phyloP scores from a whole-genome alignment of 352 stramenopile genomes.

The Phytophthora sp. region DNA sequence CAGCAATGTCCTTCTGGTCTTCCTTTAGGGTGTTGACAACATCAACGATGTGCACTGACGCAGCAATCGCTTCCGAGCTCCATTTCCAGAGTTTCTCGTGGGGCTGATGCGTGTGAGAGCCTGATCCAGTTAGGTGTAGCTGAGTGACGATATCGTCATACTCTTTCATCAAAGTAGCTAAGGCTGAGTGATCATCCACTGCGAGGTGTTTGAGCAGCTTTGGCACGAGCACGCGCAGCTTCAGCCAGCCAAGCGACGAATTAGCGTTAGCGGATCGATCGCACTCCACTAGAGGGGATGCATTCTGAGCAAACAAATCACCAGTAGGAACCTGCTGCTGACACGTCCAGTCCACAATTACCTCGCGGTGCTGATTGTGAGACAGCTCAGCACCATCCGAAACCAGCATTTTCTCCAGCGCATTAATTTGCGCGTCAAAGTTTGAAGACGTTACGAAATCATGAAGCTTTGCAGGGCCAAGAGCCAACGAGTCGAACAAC shows the following conservation, averaged over 20 bases:
- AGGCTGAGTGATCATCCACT: conserved; percentile 26
- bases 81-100: conserved; percentile 63
- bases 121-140: conserved; percentile 17
- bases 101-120: conserved; percentile 16
- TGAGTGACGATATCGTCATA: conserved; percentile 43
- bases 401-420: conserved; percentile 51
- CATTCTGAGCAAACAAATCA: conserved; percentile 50
- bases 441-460: conserved; percentile 52
- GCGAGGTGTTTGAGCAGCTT: conserved; percentile 55
- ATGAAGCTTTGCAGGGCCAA: conserved; percentile 48
- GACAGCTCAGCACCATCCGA: conserved; percentile 47
- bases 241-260: conserved; percentile 65
- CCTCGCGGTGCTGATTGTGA: conserved; percentile 81
- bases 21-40: conserved; percentile 13
- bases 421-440: conserved; percentile 45
- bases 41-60: conserved; percentile 17
- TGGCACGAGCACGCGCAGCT: conserved; percentile 56
- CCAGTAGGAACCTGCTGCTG: conserved; percentile 38
- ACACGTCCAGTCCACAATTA: conserved; percentile 75
- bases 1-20: conserved; percentile 21
- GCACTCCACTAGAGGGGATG: conserved; percentile 54
- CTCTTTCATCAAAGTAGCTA: conserved; percentile 36
- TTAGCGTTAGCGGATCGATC: conserved; percentile 65
- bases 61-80: conserved; percentile 37
- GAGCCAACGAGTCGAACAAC: conserved; percentile 54